Percentiles rank a stretch among this genome's conserved stretches.
Evolutionary conservation across 2,329 filamentous ascomycete species (phyloP).

Genomic region (Paecilomyces variotii): DNA sequence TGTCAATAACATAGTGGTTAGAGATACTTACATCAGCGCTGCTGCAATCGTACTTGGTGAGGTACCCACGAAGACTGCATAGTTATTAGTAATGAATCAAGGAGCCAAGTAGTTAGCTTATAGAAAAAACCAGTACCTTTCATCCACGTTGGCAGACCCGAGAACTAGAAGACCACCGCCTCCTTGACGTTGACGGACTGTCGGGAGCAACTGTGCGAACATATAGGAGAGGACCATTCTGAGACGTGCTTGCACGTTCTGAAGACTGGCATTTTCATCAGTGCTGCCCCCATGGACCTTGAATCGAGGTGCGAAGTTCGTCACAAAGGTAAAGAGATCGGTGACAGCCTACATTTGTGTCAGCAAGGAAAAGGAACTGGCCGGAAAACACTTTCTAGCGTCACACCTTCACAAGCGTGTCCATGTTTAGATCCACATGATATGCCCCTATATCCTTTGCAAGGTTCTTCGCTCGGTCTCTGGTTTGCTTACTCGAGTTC

Average conservation of each 20-base stretch:
- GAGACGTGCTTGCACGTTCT: conserved; percentile 60
- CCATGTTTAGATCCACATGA: conserved; percentile 68
- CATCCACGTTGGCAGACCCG: conserved; percentile 60
- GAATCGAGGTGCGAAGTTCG: conserved; percentile 54
- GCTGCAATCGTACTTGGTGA: conserved; percentile 63
- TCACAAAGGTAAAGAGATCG: conserved; percentile 50
- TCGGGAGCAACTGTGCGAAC: conserved; percentile 57
- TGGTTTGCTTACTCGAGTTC: conserved; percentile 59
- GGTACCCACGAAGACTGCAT: conserved; percentile 43
- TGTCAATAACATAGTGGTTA: conserved; percentile 45
- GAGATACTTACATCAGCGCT: conserved; percentile 44
- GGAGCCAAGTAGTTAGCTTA: not conserved
- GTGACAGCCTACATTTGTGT: conserved; percentile 31
- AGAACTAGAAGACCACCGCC: conserved; percentile 57
- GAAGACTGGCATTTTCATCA: conserved; percentile 57
- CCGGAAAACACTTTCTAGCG: not conserved
- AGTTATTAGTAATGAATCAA: conserved; percentile 27
- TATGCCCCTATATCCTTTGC: conserved; percentile 57
- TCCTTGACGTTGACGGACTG: conserved; percentile 48
- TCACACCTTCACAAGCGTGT: conserved; percentile 52
- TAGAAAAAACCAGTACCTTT: conserved; percentile 25
- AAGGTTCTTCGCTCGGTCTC: conserved; percentile 57
- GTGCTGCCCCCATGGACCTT: conserved; percentile 56
- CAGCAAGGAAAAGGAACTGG: not conserved
- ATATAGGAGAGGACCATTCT: conserved; percentile 60